Evolutionary conservation across 352 stramenopile species (phyloP).

Genomic region (Phytophthora palmivora): DNA sequence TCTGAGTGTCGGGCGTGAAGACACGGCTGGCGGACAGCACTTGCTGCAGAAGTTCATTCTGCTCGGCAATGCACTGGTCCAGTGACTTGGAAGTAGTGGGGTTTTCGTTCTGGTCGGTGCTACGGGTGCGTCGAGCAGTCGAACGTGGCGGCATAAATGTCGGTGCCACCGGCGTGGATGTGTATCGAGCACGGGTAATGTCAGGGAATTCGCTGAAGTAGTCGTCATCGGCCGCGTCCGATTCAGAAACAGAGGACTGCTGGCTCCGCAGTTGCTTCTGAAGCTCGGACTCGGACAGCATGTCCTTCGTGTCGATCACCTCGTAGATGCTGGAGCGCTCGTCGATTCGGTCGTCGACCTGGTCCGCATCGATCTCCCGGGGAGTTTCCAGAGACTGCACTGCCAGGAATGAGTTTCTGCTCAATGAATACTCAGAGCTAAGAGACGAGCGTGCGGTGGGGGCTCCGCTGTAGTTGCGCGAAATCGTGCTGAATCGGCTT

Average conservation of each 20-base stretch:
- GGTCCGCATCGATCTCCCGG: constrained; percentile 20
- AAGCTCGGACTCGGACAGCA: constrained; percentile 37
- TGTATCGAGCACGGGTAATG: constrained; percentile 33
- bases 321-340: constrained; percentile 50
- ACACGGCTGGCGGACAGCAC: constrained; percentile 42
- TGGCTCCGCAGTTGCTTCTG: constrained; percentile 34
- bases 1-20: constrained; percentile 22
- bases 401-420: constrained; percentile 42
- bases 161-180: constrained; percentile 34
- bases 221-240: constrained; percentile 16
- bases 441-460: constrained; percentile 42
- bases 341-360: constrained; percentile 25
- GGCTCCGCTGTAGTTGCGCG: constrained; percentile 38
- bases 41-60: constrained; percentile 49
- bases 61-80: constrained; percentile 48
- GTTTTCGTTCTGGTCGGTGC: constrained; percentile 31
- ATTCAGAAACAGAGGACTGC: constrained; percentile 21
- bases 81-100: constrained; percentile 33
- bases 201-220: constrained; percentile 30
- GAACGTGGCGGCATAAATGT: constrained; percentile 12
- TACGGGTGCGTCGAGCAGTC: constrained; percentile 35
- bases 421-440: constrained; percentile 36
- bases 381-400: constrained; percentile 31
- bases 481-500: constrained; percentile 43
- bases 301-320: constrained; percentile 51